Percentiles rank a stretch among this genome's conserved stretches.
These are phyloP conservation scores for Fusarium decemcellulare DNA, from an alignment of 2,329 filamentous ascomycete species.

Conservation along the genomic window DNA sequence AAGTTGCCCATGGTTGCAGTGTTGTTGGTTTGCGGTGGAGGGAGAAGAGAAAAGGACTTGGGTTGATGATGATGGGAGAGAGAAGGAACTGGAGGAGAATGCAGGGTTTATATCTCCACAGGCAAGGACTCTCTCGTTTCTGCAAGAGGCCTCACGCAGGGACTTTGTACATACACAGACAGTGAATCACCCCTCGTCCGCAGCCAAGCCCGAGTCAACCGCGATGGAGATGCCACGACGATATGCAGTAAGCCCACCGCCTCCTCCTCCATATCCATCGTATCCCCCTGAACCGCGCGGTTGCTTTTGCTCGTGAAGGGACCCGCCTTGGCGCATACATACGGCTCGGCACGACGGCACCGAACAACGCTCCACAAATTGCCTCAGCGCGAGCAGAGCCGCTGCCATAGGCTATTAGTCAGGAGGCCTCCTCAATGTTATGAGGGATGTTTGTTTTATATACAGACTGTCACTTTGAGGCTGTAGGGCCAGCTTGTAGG, in stretches of 20 bases:
- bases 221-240: slow-evolving; percentile 40
- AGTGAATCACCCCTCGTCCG: slow-evolving; percentile 5
- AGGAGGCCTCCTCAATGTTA: too few relatives aligned
- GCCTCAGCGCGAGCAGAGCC: not conserved
- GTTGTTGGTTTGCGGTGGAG: not conserved
- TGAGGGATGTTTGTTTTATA: too few relatives aligned
- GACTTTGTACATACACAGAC: not conserved
- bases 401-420: not conserved
- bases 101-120: slow-evolving; percentile 21
- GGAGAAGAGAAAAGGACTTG: not conserved
- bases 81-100: not conserved
- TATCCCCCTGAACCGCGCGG: slow-evolving; percentile 8
- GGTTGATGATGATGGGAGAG: slow-evolving; percentile 3
- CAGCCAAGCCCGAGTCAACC: slow-evolving; percentile 40
- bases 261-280: slow-evolving; percentile 1
- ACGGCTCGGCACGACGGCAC: slow-evolving; percentile 23
- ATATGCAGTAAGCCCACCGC: slow-evolving; percentile 24
- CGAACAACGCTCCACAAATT: not conserved
- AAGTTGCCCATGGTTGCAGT: slow-evolving; percentile 54
- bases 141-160: slow-evolving; percentile 33
- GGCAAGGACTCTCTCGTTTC: not conserved
- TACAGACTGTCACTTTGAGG: too few relatives aligned
- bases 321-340: slow-evolving; percentile 27
- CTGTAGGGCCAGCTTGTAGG: too few relatives aligned
- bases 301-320: slow-evolving; percentile 4